Conservation (phyloP, 148 eudicot genomes). For the Silene conica region DNA sequence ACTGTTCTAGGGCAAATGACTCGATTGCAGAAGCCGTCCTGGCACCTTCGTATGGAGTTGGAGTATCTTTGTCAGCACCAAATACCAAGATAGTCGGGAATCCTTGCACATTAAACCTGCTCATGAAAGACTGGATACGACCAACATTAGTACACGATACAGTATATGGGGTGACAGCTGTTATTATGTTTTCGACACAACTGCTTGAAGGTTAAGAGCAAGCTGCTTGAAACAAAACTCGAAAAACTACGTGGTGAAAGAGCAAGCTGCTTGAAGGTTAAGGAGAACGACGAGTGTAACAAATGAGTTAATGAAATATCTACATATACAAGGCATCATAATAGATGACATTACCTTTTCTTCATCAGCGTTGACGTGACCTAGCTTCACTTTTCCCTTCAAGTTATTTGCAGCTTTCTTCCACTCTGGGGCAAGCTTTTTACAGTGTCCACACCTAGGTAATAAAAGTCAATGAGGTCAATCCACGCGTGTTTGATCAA, state of each 20-base stretch:
- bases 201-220: too few relatives aligned
- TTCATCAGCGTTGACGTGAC: constrained; percentile 90
- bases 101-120: constrained; percentile 88
- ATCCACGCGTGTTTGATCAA: not conserved
- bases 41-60: constrained; percentile 77
- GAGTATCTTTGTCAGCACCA: constrained; percentile 93
- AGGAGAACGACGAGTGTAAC: not conserved
- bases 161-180: too few relatives aligned
- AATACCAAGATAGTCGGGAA: constrained; percentile 89
- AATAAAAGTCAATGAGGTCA: not conserved
- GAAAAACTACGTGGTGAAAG: not conserved
- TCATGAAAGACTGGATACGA: constrained; percentile 68
- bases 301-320: not conserved
- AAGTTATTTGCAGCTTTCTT: constrained; percentile 86
- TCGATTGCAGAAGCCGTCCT: constrained; percentile 86
- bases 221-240: too few relatives aligned
- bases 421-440: constrained; percentile 99
- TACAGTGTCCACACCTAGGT: constrained; percentile 97
- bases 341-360: constrained; percentile 55
- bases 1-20: constrained; percentile 77
- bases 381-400: constrained; percentile 88
- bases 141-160: not conserved
- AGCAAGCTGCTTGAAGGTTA: not conserved
- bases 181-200: too few relatives aligned
- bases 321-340: not conserved